Base-by-base conservation (phyloP, 139 green algal genomes). In the Volvox reticuliferus region DNA sequence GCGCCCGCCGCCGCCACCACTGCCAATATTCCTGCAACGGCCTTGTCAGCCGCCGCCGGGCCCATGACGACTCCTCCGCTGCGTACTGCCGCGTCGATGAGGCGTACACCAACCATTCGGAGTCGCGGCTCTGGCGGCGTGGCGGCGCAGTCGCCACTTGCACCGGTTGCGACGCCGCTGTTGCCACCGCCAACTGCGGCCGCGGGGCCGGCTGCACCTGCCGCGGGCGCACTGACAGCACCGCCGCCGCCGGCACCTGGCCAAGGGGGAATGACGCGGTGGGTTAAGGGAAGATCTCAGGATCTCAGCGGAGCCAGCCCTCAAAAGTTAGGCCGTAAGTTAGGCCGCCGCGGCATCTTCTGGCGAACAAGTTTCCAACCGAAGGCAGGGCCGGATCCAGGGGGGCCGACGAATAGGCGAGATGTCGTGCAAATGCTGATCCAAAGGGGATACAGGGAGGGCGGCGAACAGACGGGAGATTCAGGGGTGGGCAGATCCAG, bases 101-200 rank as follows among this genome's bases (percentile, higher is more conserved):
- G 81, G n/a, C 81, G 81, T 44, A 77, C 30, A 0, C 30, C 28
- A 12, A 73, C 50, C n/a, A 17, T 76, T 26, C 81, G 61, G 1
- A 33, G 20, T 21, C 30, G 61, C 1, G 44, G 26, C 81, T 21
- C 16, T 65, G 63, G 82, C 63, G 82, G 32, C 63, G 30, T 1
- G 35, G 24, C 61, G 3, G 63, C 67, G 68, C 37, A 73, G 83
- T 24, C 83, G 67, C 44, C 44, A 55, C 32, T 88, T 33, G 21
- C 63, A 36, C 83, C 83, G 35, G 36, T 65, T 69, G 69, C n/a
- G 85, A 36, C 69, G 44, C 67, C 83, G 83, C 26, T 17, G 37
- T 5, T 55, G 33, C 26, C 28, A 26, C 67, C 28, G 22, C 17
- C 36, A 12, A 2, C 28, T 0, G 36, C 67, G 22, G 35, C 35